These are phyloP conservation scores for Coemansia sp. DNA, from an alignment of 192 early-diverging fungal genomes.

Conservation along the genomic window DNA sequence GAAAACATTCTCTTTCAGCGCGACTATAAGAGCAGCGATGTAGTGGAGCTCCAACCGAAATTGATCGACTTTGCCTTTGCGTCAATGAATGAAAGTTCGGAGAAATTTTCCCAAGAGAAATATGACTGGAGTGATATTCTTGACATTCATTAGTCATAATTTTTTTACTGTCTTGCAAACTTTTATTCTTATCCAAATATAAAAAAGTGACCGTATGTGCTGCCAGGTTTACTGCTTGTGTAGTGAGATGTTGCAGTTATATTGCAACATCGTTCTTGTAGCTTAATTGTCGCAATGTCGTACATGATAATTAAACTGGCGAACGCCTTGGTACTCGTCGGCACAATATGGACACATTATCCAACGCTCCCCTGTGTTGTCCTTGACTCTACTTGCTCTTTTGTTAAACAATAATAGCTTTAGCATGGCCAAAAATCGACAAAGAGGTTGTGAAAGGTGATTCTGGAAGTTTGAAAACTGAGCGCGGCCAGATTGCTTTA, in stretches of 20 bases:
- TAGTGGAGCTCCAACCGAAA: too few species aligned
- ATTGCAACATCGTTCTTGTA: background rate
- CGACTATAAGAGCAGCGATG: too few species aligned
- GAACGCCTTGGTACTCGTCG: background rate
- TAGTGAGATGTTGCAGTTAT: background rate
- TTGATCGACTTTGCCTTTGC: too few species aligned
- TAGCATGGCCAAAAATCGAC: background rate
- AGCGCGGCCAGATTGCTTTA: background rate
- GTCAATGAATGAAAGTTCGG: too few species aligned
- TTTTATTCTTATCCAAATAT: too few species aligned
- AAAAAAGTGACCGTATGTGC: too few species aligned
- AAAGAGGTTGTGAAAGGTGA: background rate
- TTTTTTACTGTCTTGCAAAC: too few species aligned
- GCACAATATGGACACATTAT: constrained; percentile 5
- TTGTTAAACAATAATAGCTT: background rate
- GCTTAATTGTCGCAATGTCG: background rate
- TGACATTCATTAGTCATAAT: too few species aligned
- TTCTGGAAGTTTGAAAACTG: background rate
- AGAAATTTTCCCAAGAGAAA: too few species aligned
- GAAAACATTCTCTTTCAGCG: too few species aligned
- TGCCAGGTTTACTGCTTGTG: too few species aligned
- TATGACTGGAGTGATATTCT: too few species aligned
- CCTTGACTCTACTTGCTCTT: background rate
- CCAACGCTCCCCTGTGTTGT: background rate
- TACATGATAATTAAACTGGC: background rate